Evolutionary conservation across 2,329 filamentous ascomycete genomes (phyloP).

Genomic region (Fusarium fracticaudum): DNA sequence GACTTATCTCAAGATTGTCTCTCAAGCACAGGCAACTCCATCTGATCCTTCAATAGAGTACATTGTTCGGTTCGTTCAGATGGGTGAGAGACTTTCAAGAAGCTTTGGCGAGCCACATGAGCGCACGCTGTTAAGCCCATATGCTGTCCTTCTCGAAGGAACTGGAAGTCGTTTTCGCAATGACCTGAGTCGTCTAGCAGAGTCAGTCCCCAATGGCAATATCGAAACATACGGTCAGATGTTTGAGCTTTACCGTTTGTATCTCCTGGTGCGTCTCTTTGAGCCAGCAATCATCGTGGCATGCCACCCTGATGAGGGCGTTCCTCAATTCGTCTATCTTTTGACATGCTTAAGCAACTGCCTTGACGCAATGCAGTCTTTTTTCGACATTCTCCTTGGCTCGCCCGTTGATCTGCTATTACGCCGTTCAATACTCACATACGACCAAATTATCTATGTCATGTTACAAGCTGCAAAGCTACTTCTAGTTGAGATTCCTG

Average conservation of each 20-base stretch:
- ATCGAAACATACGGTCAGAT: neutral
- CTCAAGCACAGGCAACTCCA: conserved; percentile 35
- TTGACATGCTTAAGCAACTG: conserved; percentile 49
- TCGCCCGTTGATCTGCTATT: conserved; percentile 40
- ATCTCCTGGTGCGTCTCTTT: conserved; percentile 51
- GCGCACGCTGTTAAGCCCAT: conserved; percentile 40
- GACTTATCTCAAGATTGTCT: conserved; percentile 46
- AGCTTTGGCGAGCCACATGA: conserved; percentile 47
- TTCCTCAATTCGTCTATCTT: conserved; percentile 42
- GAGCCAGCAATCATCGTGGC: conserved; percentile 51
- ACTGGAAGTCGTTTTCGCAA: conserved; percentile 46
- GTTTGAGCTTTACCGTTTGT: conserved; percentile 48
- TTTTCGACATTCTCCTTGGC: conserved; percentile 46
- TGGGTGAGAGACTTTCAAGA: conserved; percentile 49
- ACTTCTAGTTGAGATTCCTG: conserved; percentile 36
- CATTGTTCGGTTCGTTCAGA: conserved; percentile 48
- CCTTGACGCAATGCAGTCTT: conserved; percentile 47
- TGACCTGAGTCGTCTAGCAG: conserved; percentile 47
- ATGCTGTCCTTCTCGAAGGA: conserved; percentile 47
- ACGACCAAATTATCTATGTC: conserved; percentile 35
- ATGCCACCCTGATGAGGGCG: conserved; percentile 38
- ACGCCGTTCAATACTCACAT: conserved; percentile 32
- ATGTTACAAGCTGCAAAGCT: conserved; percentile 36
- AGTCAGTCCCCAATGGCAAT: conserved; percentile 35
- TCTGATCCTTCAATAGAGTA: conserved; percentile 49